A percentile compares a stretch with the other conserved stretches of the same genome.
These are phyloP conservation scores for Xerocomus spinulosus DNA, from an alignment of 768 basidiomycete genomes.

Conservation along the genomic window DNA sequence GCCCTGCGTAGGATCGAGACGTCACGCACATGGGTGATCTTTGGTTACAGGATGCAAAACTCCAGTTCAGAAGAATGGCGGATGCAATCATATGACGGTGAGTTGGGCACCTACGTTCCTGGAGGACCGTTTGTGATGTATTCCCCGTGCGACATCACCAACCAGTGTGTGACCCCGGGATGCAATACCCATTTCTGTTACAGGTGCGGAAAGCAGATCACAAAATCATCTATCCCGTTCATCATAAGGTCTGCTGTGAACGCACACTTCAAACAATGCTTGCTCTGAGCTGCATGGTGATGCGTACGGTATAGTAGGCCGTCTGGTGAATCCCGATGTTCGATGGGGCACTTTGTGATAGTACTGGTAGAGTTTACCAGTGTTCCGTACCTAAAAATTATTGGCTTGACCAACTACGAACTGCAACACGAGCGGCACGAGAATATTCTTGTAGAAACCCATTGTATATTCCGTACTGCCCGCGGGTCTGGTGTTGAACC, in stretches of 20 bases:
- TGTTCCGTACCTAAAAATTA: no score
- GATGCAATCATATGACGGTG: constrained; percentile 61
- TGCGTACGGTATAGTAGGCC: no score
- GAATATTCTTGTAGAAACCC: no score
- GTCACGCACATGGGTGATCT: not conserved
- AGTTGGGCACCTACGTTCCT: constrained; percentile 16
- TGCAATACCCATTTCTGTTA: constrained; percentile 60
- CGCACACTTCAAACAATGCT: constrained; percentile 33
- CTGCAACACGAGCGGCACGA: no score
- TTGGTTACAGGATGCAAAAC: constrained; percentile 36
- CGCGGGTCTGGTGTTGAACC: no score
- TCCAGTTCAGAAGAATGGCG: constrained; percentile 47
- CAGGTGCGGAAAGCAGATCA: constrained; percentile 44
- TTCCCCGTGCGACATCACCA: not conserved
- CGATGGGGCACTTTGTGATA: not conserved
- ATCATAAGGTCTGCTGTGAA: constrained; percentile 31
- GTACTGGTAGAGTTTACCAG: no score
- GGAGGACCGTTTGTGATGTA: not conserved
- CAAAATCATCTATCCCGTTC: constrained; percentile 29
- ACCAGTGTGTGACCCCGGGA: constrained; percentile 46
- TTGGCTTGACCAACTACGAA: no score
- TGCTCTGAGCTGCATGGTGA: constrained; percentile 16
- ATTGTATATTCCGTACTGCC: no score
- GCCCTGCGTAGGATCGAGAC: no score
- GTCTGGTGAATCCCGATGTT: no score